Percentiles rank a stretch among this genome's conserved stretches.
phyloP scores from a whole-genome alignment of 2,329 filamentous ascomycete species.

The Cryphonectria nitschkei region DNA sequence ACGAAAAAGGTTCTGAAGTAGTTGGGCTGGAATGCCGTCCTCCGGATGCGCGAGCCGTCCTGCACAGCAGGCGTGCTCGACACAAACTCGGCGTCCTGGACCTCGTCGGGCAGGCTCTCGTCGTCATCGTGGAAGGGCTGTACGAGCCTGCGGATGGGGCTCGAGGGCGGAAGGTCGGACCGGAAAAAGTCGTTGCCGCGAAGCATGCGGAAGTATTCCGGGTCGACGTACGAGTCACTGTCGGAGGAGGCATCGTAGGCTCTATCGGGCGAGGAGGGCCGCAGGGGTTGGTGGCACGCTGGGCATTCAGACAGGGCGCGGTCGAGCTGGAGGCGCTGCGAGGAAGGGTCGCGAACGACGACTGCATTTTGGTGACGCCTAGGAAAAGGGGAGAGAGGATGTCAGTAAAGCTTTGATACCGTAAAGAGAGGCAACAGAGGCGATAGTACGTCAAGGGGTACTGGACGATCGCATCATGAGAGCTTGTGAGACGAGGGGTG shows the following conservation, averaged over 20 bases:
- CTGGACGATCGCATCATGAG: conserved; percentile 2
- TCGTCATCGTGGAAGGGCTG: conserved; percentile 45
- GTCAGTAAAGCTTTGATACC: background rate
- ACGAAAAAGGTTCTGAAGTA: conserved; percentile 95
- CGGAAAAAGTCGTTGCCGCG: conserved; percentile 56
- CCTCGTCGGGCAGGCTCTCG: conserved; percentile 34
- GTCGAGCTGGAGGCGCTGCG: conserved; percentile 77
- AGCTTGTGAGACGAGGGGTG: conserved; percentile 29
- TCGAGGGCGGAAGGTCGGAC: conserved; percentile 50
- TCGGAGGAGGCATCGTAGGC: conserved; percentile 51
- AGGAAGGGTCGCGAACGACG: conserved; percentile 85
- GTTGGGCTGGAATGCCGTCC: conserved; percentile 84
- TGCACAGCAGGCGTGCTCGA: conserved; percentile 53
- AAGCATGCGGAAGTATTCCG: conserved; percentile 95
- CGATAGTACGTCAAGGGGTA: background rate
- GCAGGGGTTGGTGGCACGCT: conserved; percentile 80
- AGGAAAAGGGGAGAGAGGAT: conserved; percentile 6
- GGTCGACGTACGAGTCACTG: conserved; percentile 76
- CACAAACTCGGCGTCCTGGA: conserved; percentile 52
- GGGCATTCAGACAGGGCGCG: conserved; percentile 80
- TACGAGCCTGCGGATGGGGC: conserved; percentile 58
- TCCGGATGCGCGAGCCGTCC: conserved; percentile 73
- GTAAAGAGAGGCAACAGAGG: background rate
- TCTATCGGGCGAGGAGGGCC: conserved; percentile 52
- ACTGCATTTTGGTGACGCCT: conserved; percentile 93